A percentile compares a stretch with the other conserved stretches of the same genome.
phyloP scores from a whole-genome alignment of 164 flowering plant genomes.

The Stephania japonica region DNA sequence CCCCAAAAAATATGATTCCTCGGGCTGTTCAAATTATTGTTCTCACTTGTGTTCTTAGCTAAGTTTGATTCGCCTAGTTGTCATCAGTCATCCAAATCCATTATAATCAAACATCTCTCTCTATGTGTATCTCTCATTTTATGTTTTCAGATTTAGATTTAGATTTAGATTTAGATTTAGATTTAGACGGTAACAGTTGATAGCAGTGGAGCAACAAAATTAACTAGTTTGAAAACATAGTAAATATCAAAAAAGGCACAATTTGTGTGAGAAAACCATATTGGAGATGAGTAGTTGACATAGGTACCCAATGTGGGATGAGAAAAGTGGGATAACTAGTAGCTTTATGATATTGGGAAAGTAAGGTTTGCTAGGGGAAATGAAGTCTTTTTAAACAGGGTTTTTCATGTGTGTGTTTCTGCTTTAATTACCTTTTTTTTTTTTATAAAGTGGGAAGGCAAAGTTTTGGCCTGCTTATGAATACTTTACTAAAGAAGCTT shows the following conservation, averaged over 20 bases:
- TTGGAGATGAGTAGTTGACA: neutral
- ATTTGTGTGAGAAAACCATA: neutral
- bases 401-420: neutral
- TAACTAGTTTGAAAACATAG: no score
- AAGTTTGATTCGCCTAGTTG: neutral
- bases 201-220: no score
- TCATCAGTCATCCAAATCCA: neutral
- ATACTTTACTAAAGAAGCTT: neutral
- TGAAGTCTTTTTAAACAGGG: neutral
- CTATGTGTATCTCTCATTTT: neutral
- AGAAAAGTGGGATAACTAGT: neutral
- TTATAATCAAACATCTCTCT: neutral
- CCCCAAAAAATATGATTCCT: neutral
- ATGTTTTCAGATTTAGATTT: no score
- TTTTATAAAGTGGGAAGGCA: neutral
- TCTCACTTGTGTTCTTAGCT: neutral
- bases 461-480: neutral
- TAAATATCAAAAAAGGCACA: no score
- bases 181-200: no score
- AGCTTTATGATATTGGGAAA: neutral
- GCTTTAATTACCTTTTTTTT: conserved; percentile 1
- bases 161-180: no score
- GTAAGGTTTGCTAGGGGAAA: neutral
- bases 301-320: neutral
- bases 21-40: neutral